Evolutionary conservation across 306 rosid species (phyloP).

Genomic region (Astragalus membranaceus): DNA sequence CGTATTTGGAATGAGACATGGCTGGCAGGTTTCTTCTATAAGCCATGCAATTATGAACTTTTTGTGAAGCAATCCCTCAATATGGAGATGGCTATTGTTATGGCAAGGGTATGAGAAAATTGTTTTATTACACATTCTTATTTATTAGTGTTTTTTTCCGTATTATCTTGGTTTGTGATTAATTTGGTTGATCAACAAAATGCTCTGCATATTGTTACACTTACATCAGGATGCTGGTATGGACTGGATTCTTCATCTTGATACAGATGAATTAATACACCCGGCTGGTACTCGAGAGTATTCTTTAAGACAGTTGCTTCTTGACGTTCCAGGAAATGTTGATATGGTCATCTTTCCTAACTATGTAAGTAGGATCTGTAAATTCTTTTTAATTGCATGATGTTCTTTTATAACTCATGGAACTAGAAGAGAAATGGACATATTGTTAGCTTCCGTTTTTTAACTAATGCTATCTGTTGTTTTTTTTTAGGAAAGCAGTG

Average conservation of each 20-base stretch:
- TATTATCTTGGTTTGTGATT: background rate
- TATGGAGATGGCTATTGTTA: constrained; percentile 96
- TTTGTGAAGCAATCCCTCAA: constrained; percentile 99
- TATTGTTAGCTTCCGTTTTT: constrained; percentile 7
- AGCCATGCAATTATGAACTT: constrained; percentile 96
- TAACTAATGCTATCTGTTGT: constrained; percentile 21
- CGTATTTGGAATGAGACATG: constrained; percentile 99
- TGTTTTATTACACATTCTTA: background rate
- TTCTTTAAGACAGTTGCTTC: constrained; percentile 86
- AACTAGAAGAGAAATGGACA: constrained; percentile 1
- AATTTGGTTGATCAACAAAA: constrained; percentile 2
- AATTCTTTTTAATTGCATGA: background rate
- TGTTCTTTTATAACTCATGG: constrained; percentile 9
- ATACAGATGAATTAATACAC: constrained; percentile 89
- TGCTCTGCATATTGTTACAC: constrained; percentile 24
- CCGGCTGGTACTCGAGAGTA: constrained; percentile 90
- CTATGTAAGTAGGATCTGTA: constrained; percentile 57
- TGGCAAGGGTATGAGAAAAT: constrained; percentile 88
- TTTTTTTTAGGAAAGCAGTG: constrained; percentile 80
- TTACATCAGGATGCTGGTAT: constrained; percentile 78
- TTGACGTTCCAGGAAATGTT: constrained; percentile 81
- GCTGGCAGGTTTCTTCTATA: constrained; percentile 96
- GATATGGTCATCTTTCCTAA: constrained; percentile 97
- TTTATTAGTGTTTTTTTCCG: background rate
- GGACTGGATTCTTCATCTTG: constrained; percentile 98